Conservation (phyloP, 306 rosid genomes). For the Benincasa hispida region DNA sequence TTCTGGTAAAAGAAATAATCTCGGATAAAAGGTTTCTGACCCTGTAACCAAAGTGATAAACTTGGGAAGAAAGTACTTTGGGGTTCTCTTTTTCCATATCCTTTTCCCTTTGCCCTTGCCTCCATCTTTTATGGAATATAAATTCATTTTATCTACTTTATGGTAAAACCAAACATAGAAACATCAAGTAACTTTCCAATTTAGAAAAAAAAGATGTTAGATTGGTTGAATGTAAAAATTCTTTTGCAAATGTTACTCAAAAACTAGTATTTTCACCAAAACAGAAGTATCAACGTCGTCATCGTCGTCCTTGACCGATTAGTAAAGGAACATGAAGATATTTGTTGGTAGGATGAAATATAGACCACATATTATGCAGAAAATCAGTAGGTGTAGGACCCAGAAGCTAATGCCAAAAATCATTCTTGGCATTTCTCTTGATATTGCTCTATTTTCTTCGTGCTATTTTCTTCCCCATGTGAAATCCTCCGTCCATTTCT, state of each 20-base stretch:
- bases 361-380: slow-evolving; percentile 38
- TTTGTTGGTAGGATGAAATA: slow-evolving; percentile 24
- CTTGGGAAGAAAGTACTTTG: not conserved
- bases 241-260: not conserved
- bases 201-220: not conserved
- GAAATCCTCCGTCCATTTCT: slow-evolving; percentile 35
- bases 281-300: not conserved
- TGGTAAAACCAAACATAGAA: not conserved
- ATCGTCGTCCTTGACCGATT: slow-evolving; percentile 8
- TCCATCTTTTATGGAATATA: not conserved
- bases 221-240: not conserved
- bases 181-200: not conserved
- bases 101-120: not conserved
- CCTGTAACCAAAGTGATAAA: not conserved
- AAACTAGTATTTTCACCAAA: not conserved
- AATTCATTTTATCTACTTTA: not conserved
- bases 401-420: slow-evolving; percentile 25
- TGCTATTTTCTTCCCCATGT: slow-evolving; percentile 1
- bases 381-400: slow-evolving; percentile 46
- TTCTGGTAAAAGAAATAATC: not conserved
- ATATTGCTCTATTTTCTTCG: slow-evolving; percentile 8
- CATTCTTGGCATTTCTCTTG: slow-evolving; percentile 15
- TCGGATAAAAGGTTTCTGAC: not conserved
- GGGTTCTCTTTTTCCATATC: not conserved
- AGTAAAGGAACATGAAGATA: slow-evolving; percentile 28